Base-by-base conservation (phyloP, 441 rosid genomes). In the Erysimum cheiri region DNA sequence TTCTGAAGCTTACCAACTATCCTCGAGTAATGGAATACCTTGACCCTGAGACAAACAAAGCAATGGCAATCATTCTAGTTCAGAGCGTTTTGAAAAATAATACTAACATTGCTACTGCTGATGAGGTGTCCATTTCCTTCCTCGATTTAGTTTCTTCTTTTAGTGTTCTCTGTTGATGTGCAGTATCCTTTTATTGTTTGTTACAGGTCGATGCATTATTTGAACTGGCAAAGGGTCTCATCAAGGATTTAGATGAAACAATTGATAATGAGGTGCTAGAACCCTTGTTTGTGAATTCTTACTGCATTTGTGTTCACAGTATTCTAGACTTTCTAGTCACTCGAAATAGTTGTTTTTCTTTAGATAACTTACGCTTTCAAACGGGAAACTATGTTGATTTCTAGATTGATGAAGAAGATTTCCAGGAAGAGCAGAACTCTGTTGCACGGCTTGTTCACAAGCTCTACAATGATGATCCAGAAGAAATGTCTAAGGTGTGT, bases 361-460 rank as follows among this genome's bases (percentile, higher is more conserved):
- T 63, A 13, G 26, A 46, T 46, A 31, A 7, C 53, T 69, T 62
- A 32, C 24, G 14, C 13, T 56, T 40, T 62, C 47, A 49, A 64
- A 48, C 1, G 53, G 46, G 29, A 48, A 36, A 22, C 32, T 60
- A 32, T 71, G 37, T 24, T 15, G 47, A 41, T 11, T 14, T 73
- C 48, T 80, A 94, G 98, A 72, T 88, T 68, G 96, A 92, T 80
- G 98, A 90, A 84, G 97, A 94, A 74, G 98, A 92, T 80, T 94
- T 94, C 77, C 88, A 87, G 80, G 98, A 94, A 80, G 97, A 94
- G 82, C 99, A 94, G 83, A 92, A 86, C 77, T 80, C 89, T 69
- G 96, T 94, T 71, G 89, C 97, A 61, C 91, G 98, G 67, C 90
- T 94, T 47, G 82, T 92, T 80, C 96, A 87, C 80, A 85, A 88